phyloP scores from a whole-genome alignment of 352 stramenopile species.

The Pythium brassicae region DNA sequence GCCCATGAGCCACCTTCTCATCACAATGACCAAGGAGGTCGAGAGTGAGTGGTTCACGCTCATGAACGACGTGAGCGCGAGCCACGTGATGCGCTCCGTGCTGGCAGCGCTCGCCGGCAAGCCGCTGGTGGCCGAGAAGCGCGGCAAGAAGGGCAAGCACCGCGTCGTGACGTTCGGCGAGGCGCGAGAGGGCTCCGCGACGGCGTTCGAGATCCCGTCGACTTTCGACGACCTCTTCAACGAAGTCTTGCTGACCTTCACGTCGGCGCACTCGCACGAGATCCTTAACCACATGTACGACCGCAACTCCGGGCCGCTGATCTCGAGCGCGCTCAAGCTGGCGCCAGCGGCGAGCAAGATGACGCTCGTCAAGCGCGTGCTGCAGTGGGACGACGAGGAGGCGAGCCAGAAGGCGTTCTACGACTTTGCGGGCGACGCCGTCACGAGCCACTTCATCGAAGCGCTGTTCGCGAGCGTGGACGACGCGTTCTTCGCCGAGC shows the following conservation, averaged over 20 bases:
- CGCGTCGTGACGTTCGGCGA: constrained; percentile 59
- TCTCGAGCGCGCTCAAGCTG: constrained; percentile 59
- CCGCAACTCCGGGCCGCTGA: constrained; percentile 65
- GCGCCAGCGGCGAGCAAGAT: constrained; percentile 40
- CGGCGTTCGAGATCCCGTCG: constrained; percentile 44
- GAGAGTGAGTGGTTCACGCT: constrained; percentile 79
- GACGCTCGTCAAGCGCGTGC: constrained; percentile 54
- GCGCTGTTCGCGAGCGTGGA: constrained; percentile 49
- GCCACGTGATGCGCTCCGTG: constrained; percentile 74
- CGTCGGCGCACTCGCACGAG: constrained; percentile 31
- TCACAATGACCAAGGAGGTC: constrained; percentile 73
- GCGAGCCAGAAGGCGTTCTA: constrained; percentile 48
- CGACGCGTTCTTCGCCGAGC: constrained; percentile 60
- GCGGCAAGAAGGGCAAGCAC: constrained; percentile 81
- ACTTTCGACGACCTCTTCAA: constrained; percentile 57
- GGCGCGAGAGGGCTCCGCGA: constrained; percentile 25
- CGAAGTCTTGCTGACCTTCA: constrained; percentile 50
- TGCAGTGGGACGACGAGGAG: constrained; percentile 69
- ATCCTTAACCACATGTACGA: constrained; percentile 69
- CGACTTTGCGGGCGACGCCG: constrained; percentile 62
- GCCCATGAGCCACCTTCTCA: constrained; percentile 60
- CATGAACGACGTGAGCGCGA: constrained; percentile 85
- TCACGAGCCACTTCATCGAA: constrained; percentile 78
- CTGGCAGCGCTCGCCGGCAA: constrained; percentile 61
- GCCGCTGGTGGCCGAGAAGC: constrained; percentile 66